Percentiles rank a stretch among this genome's conserved stretches.
Evolutionary conservation across 805 yeast genomes (phyloP).

Genomic region (Candida taoyuanica): DNA sequence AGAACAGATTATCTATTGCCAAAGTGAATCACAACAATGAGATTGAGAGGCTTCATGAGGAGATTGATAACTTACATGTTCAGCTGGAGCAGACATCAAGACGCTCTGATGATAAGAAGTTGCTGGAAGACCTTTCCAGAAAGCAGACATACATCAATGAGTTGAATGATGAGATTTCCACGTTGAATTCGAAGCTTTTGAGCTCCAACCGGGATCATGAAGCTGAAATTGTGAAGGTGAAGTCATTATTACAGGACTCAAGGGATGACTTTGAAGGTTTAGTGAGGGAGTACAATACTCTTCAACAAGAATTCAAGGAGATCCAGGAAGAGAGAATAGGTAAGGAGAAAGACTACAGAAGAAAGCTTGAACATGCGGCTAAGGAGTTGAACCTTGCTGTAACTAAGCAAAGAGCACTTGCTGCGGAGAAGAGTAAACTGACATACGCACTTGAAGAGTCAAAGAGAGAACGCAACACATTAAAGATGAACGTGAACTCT

Average conservation of each 20-base stretch:
- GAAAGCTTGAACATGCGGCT: slow-evolving; percentile 31
- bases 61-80: slow-evolving; percentile 14
- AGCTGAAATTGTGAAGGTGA: slow-evolving; percentile 10
- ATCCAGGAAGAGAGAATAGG: slow-evolving; percentile 17
- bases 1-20: slow-evolving; percentile 19
- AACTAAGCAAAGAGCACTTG: slow-evolving; percentile 39
- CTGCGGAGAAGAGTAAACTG: slow-evolving; percentile 41
- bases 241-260: slow-evolving; percentile 10
- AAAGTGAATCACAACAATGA: slow-evolving; percentile 24
- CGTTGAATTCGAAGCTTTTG: slow-evolving; percentile 12
- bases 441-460: slow-evolving; percentile 37
- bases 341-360: slow-evolving; percentile 31
- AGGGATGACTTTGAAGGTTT: slow-evolving; percentile 19
- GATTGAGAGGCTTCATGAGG: slow-evolving; percentile 14
- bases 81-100: slow-evolving; percentile 2
- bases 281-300: slow-evolving; percentile 23
- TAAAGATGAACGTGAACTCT: slow-evolving; percentile 34
- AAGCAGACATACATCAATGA: slow-evolving; percentile 15
- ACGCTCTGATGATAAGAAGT: slow-evolving; percentile 7
- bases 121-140: slow-evolving; percentile 11
- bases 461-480: slow-evolving; percentile 33
- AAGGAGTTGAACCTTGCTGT: slow-evolving; percentile 37
- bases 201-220: slow-evolving; percentile 14
- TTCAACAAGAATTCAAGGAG: slow-evolving; percentile 23
- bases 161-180: slow-evolving; percentile 16